These are phyloP conservation scores for Mycena leptocephala DNA, from an alignment of 768 basidiomycete species.

Conservation along the genomic window DNA sequence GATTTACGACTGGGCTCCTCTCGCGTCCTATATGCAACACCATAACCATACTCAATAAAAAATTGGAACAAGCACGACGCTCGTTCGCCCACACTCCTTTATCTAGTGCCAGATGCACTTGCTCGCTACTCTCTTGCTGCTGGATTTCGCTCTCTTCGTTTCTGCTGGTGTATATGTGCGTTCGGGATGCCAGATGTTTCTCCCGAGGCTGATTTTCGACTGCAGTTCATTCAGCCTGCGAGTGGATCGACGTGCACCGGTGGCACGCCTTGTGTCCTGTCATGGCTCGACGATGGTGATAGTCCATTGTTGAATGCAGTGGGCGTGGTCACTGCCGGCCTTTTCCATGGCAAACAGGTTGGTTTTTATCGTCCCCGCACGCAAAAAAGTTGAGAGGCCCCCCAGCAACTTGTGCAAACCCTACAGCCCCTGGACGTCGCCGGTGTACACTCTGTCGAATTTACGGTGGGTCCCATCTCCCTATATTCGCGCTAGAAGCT, in stretches of 20 bases:
- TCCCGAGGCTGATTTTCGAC: conserved; percentile 1
- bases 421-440: conserved; percentile 72
- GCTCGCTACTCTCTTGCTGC: conserved; percentile 34
- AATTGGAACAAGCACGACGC: conserved; percentile 5
- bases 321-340: conserved; percentile 67
- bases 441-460: conserved; percentile 61
- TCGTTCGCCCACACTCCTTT: conserved; percentile 35
- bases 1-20: too few relatives aligned
- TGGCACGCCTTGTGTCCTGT: conserved; percentile 67
- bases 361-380: neutral
- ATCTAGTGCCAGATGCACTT: conserved; percentile 33
- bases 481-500: neutral
- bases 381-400: neutral
- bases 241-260: conserved; percentile 64
- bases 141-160: conserved; percentile 46
- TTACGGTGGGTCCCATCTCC: conserved; percentile 63
- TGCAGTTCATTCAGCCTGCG: conserved; percentile 66
- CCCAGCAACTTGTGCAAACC: conserved; percentile 71
- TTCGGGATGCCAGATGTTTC: neutral
- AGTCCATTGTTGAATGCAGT: conserved; percentile 63
- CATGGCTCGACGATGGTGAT: conserved; percentile 78
- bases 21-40: too few relatives aligned
- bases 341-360: conserved; percentile 74
- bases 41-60: too few relatives aligned
- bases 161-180: conserved; percentile 62